Evolutionary conservation across 2,329 filamentous ascomycete species (phyloP).

Genomic region (Metarhizium rileyi): DNA sequence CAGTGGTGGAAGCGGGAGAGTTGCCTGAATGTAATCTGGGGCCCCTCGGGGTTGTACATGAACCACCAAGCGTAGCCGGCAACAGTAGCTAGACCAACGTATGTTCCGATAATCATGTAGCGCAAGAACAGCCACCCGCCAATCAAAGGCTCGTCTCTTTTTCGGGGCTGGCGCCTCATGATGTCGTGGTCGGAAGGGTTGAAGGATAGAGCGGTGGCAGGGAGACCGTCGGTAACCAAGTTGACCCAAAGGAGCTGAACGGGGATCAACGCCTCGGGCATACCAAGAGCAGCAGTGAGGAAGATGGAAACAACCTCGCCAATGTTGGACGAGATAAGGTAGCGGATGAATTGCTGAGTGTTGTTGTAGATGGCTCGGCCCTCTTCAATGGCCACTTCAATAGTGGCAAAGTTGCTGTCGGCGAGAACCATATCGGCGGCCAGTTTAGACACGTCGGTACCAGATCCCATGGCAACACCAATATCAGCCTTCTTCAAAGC

Average conservation of each 20-base stretch:
- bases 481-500: slow-evolving; percentile 98
- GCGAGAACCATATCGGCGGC: slow-evolving; percentile 98
- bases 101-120: slow-evolving; percentile 91
- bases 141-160: slow-evolving; percentile 86
- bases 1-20: slow-evolving; percentile 91
- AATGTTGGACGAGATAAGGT: slow-evolving; percentile 98
- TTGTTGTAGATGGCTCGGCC: slow-evolving; percentile 99
- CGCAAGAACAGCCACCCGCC: slow-evolving; percentile 95
- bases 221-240: slow-evolving; percentile 92
- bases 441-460: slow-evolving; percentile 92
- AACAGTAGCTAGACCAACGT: slow-evolving; percentile 90
- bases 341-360: slow-evolving; percentile 98
- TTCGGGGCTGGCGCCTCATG: slow-evolving; percentile 85
- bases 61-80: slow-evolving; percentile 99
- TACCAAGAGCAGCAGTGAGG: slow-evolving; percentile 87
- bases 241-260: slow-evolving; percentile 99
- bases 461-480: slow-evolving; percentile 96
- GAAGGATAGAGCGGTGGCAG: slow-evolving; percentile 92
- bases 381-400: slow-evolving; percentile 91
- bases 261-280: slow-evolving; percentile 94
- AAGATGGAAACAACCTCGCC: slow-evolving; percentile 99
- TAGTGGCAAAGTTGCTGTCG: slow-evolving; percentile 98
- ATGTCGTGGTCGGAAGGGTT: slow-evolving; percentile 98
- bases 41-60: slow-evolving; percentile 86
- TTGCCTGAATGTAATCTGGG: slow-evolving; percentile 85